Base-by-base conservation (phyloP, 2,329 filamentous ascomycete species). In the Hortaea sp. region DNA sequence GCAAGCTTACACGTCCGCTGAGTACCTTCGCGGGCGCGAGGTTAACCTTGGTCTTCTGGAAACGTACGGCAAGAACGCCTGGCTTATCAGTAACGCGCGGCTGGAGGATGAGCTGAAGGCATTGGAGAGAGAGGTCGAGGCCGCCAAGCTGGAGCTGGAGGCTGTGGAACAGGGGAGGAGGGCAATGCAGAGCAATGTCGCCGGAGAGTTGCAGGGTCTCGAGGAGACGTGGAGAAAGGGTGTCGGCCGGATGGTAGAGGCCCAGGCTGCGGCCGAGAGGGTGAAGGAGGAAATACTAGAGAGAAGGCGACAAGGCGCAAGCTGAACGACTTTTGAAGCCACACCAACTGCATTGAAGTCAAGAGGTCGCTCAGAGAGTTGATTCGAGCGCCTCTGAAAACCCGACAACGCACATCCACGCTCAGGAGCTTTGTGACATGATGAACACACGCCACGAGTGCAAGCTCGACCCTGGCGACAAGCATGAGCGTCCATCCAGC, bases 1-100 rank as follows among this genome's bases (percentile, higher is more conserved):
- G 43, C 70, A 71, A 53, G 77, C 79, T 20, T 81, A 81, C 61
- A 73, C 73, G 0, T 74, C 74, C 43, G 73, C 73, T 37, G 72
- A 75, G 4, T 81, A 84, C 61, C 68, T 84, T 20, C 66, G 71
- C 2, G 69, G 68, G 43, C 69, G 79, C 28, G 65, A 75, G 43
- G 72, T 75, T 39, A 79, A 82, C 65, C 77, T 95, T 12, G 70
- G 73, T 1, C 74, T 95, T n/a, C 77, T 95, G 13, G 85, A 92
- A 58, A 75, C 75, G 43, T 82, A 82, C 65, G 92, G 90, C 55
- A 87, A 87, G 68, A 95, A 95, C 65, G 84, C 87, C 7, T 97
- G 92, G 90, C 73, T 98, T 46, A 76, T 94, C 6, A 79, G 79
- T 5, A 98, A 98, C 66, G 79, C 82, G 57, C 80, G 85, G 55